Evolutionary conservation across 768 basidiomycete genomes (phyloP).

Genomic region (Termitomyces sp.): DNA sequence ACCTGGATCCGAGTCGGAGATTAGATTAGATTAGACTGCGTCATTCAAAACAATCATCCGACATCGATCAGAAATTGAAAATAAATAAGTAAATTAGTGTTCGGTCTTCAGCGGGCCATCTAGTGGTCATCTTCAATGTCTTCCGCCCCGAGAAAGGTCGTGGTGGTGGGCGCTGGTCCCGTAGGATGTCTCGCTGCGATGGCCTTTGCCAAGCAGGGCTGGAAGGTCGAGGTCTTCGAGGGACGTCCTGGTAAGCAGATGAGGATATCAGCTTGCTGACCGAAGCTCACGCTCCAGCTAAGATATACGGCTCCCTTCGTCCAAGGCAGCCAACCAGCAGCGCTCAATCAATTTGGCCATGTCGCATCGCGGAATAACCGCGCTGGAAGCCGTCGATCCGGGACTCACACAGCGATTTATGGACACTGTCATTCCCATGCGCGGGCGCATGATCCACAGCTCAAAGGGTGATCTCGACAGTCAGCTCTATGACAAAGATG

Average conservation of each 20-base stretch:
- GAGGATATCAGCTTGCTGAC: neutral
- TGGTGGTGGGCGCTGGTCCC: constrained; percentile 86
- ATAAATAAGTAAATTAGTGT: too few species aligned
- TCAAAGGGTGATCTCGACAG: constrained; percentile 69
- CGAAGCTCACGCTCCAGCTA: constrained; percentile 4
- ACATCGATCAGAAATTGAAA: neutral
- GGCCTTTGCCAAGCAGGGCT: constrained; percentile 82
- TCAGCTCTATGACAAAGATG: constrained; percentile 84
- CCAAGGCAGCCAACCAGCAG: constrained; percentile 63
- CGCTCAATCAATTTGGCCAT: constrained; percentile 97
- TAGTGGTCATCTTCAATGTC: constrained; percentile 18
- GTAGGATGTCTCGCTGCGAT: constrained; percentile 92
- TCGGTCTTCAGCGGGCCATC: too few species aligned
- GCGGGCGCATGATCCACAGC: constrained; percentile 93
- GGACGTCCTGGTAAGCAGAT: constrained; percentile 60
- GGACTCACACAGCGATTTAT: constrained; percentile 69
- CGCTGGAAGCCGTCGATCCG: constrained; percentile 78
- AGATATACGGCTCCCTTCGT: constrained; percentile 77
- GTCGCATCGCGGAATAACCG: constrained; percentile 89
- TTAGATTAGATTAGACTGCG: constrained; percentile 19
- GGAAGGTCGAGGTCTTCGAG: constrained; percentile 81
- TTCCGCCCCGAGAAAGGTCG: constrained; percentile 40
- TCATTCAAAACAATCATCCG: neutral
- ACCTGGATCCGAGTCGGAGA: constrained; percentile 8
- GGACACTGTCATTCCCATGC: constrained; percentile 86